Percentiles rank a stretch among this genome's conserved stretches.
Conservation (phyloP, 2,329 filamentous ascomycete species). For the Daldinia sp. region DNA sequence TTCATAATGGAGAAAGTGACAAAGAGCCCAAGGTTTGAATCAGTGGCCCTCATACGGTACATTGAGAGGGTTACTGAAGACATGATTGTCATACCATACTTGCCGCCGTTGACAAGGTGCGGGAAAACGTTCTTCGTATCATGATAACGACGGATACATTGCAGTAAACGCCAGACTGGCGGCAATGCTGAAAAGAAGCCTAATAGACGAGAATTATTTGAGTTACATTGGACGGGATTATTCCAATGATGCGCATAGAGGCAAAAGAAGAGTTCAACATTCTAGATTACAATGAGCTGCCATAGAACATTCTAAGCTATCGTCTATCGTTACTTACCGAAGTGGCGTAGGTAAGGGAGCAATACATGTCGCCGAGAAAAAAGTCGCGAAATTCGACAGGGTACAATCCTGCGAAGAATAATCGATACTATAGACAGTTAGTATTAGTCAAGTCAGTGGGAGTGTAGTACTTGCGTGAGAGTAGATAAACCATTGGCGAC, state of each 20-base stretch:
- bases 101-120: constrained; percentile 90
- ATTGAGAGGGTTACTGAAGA: constrained; percentile 81
- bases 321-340: constrained; percentile 66
- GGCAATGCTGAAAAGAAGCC: constrained; percentile 88
- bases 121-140: constrained; percentile 91
- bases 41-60: constrained; percentile 76
- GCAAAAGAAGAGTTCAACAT: constrained; percentile 93
- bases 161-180: constrained; percentile 87
- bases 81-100: constrained; percentile 86
- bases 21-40: constrained; percentile 72
- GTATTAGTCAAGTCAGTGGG: background rate
- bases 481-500: constrained; percentile 85
- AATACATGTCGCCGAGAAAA: constrained; percentile 97
- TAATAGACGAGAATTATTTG: constrained; percentile 79
- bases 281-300: constrained; percentile 58
- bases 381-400: constrained; percentile 98
- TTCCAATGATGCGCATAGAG: constrained; percentile 84
- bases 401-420: constrained; percentile 85
- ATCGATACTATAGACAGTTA: constrained; percentile 71
- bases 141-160: constrained; percentile 88
- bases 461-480: constrained; percentile 72
- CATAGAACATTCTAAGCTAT: background rate
- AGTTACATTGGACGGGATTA: constrained; percentile 81
- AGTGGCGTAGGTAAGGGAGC: constrained; percentile 89
- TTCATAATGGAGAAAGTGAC: constrained; percentile 85